Conservation (phyloP, 2,329 filamentous ascomycete genomes). For the Helotiales sp. region DNA sequence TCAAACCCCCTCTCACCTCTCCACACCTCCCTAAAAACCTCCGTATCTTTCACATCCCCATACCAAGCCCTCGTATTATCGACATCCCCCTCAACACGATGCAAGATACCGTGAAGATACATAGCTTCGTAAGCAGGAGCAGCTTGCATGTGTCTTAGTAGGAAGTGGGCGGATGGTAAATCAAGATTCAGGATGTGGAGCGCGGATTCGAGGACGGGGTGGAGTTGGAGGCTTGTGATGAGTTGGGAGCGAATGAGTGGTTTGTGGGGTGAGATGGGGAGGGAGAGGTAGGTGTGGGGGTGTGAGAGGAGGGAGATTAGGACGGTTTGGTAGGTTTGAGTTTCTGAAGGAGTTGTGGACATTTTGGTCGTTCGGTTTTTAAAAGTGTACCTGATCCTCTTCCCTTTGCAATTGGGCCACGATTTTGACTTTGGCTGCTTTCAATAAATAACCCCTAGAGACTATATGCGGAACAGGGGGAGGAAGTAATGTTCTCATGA, state of each 20-base stretch:
- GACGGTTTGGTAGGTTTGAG: neutral
- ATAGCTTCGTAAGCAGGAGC: conserved; percentile 49
- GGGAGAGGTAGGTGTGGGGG: conserved; percentile 14
- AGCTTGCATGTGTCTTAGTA: conserved; percentile 51
- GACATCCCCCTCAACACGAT: conserved; percentile 51
- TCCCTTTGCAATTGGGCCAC: no score
- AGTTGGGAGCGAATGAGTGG: conserved; percentile 14
- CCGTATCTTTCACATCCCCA: conserved; percentile 41
- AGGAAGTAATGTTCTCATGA: no score
- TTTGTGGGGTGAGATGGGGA: conserved; percentile 30
- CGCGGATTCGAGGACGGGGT: conserved; percentile 49
- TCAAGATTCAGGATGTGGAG: conserved; percentile 53
- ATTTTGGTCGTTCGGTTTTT: neutral
- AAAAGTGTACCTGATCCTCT: no score
- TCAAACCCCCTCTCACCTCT: conserved; percentile 29
- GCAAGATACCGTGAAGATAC: conserved; percentile 51
- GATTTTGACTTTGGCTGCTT: no score
- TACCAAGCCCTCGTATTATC: conserved; percentile 50
- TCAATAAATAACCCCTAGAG: no score
- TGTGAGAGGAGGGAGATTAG: neutral
- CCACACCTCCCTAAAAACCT: conserved; percentile 38
- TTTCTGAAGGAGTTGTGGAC: neutral
- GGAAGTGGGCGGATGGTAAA: conserved; percentile 50
- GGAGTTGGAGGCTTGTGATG: conserved; percentile 39
- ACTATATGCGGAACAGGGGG: no score